These are phyloP conservation scores for Claviceps maximensis DNA, from an alignment of 2,329 filamentous ascomycete species.

Conservation along the genomic window DNA sequence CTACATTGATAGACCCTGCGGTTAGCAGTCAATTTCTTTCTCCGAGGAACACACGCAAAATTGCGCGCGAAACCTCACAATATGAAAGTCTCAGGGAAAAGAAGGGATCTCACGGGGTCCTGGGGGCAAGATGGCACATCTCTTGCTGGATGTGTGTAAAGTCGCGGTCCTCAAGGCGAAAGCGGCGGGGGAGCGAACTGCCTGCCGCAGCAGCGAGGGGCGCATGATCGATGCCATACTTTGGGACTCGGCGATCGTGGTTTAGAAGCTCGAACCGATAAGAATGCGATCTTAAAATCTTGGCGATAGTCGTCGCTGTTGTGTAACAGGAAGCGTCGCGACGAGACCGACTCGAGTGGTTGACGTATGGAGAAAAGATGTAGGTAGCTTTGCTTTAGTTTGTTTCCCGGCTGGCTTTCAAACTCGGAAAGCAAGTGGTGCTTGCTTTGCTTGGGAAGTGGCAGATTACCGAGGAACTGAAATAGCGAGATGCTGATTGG, in stretches of 20 bases:
- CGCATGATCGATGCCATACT: constrained; percentile 45
- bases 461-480: constrained; percentile 39
- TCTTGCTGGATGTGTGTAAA: constrained; percentile 72
- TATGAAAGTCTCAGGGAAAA: too few species aligned
- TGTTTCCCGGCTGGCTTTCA: neutral
- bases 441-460: neutral
- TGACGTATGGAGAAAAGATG: neutral
- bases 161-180: constrained; percentile 49
- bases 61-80: neutral
- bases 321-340: neutral
- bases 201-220: constrained; percentile 41
- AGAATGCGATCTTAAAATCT: neutral
- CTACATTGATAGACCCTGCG: constrained; percentile 27
- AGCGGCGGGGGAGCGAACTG: constrained; percentile 20
- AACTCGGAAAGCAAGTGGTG: constrained; percentile 7
- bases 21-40: constrained; percentile 29
- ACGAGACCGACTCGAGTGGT: neutral
- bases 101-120: constrained; percentile 57
- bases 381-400: neutral
- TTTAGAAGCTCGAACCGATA: neutral
- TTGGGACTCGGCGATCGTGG: neutral
- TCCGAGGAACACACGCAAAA: neutral
- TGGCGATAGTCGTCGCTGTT: neutral
- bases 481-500: constrained; percentile 34
- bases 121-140: constrained; percentile 71